Conservation (phyloP, 148 eudicot species). For the Rhododendron griersonianum region DNA sequence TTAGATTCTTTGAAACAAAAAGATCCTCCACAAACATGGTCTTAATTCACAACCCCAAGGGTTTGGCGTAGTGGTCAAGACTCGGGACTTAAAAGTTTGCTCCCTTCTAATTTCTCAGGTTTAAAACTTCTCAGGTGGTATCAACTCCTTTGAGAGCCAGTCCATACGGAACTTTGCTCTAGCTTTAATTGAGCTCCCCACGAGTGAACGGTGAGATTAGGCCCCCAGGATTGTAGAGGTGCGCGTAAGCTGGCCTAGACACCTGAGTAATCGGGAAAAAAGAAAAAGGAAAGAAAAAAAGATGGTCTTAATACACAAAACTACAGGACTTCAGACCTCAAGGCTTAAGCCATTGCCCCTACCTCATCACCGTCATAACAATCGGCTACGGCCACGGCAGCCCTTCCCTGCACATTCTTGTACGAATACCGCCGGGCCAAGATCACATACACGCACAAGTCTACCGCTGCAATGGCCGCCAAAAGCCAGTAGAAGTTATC, state of each 20-base stretch:
- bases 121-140: too few species aligned
- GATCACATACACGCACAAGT: slow-evolving; percentile 30
- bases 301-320: not conserved
- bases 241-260: too few species aligned
- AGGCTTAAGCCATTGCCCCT: slow-evolving; percentile 36
- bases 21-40: not conserved
- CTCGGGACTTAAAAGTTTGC: too few species aligned
- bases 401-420: slow-evolving; percentile 47
- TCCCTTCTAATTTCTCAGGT: too few species aligned
- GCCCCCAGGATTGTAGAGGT: too few species aligned
- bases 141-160: too few species aligned
- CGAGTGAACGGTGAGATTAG: too few species aligned
- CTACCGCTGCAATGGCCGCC: slow-evolving; percentile 24
- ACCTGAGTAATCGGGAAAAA: too few species aligned
- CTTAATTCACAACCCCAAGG: too few species aligned
- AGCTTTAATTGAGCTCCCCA: too few species aligned
- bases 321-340: slow-evolving; percentile 1
- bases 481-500: slow-evolving; percentile 40
- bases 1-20: not conserved
- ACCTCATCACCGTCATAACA: slow-evolving; percentile 24
- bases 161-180: too few species aligned
- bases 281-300: not conserved
- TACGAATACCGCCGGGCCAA: slow-evolving; percentile 48
- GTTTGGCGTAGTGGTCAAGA: too few species aligned
- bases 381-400: slow-evolving; percentile 30